Evolutionary conservation across 1,284 basidiomycete species (phyloP), one percentile per base, ranked within the genome.

Genomic region (Anthracocystis setariae): DNA sequence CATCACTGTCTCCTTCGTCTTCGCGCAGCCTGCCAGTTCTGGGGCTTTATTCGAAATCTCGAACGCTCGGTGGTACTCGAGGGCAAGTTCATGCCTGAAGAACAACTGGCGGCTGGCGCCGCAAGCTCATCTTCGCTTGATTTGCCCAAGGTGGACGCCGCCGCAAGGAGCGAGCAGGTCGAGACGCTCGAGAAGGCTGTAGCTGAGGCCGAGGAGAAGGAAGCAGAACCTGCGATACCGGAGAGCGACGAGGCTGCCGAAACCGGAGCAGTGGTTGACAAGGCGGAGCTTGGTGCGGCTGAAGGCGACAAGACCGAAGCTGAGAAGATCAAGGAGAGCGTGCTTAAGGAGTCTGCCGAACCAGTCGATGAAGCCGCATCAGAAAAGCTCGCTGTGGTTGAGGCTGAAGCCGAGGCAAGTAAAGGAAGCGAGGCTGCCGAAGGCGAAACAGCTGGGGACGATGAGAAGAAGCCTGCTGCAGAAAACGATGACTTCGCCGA

Each of bases 41-140:
- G 81, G 81, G 74, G 76, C 40, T 82, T 77, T 32, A 45, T 82
- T 9, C 71, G 81, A 7, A 70, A 73, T 24, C 54, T 82, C n/a
- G 81, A 82, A 54, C 71, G 81, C 5, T 72, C 76, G 10, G 66
- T 82, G 15, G 79, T 82, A 3, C 47, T 82, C 5, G 81, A 82
- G 47, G 81, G 81, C 51, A 81, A 80, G 43, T 51, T 68, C 32
- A 65, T 69, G 40, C 66, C 73, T 35, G 78, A 81, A 24, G 66
- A 73, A 33, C 43, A 48, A 13, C 46, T 42, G 9, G 5, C 37
- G 21, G n/a, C 38, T 33, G 5, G 29, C 12, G 53, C 51, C 20
- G 61, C 49, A 15, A 70, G 53, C 39, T 38, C 50, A 13, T 40
- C 61, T 12, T 46, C 63, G 10, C 27, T 53, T 8, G 56, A 67